Evolutionary conservation across 768 basidiomycete genomes (phyloP), one percentile per base, ranked within the genome.

Genomic region (Ramaria rubella): DNA sequence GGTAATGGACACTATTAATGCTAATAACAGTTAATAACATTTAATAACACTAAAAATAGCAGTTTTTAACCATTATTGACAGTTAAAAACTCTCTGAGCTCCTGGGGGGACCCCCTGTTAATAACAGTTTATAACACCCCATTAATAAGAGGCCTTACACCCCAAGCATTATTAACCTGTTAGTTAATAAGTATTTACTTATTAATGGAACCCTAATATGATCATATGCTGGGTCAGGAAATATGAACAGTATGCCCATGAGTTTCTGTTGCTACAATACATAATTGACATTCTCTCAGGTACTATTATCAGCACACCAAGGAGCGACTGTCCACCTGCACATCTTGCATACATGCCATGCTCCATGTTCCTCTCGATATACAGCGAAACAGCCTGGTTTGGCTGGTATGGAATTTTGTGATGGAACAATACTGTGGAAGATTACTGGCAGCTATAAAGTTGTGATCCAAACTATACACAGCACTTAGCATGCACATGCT

Each of bases 401-500:
- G 49, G 49, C 5, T 50, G 11, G 5, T 23, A n/a, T 50, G 49
- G 74, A 63, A 68, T 1, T 74, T 73, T 52, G 62, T 59, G 23
- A 67, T 73, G 62, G 73, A 75, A 53, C 50, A 67, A 0, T 70
- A 63, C 33, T 73, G 71, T 61, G 70, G 72, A 0, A 52, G 43
- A 6, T 60, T 74, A 9, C 61, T 67, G 38, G 30, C 45, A 0
- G 61, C 49, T 5, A 45, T 74, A 15, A 57, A 57, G 19, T 67
- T 63, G 1, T 52, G 58, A 17, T 17, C 27, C 8, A 57, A 63
- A 34, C 73, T 71, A 17, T 73, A 63, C 62, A 61, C 62, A 1
- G 64, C 65, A 36, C 55, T 73, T 12, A 64, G 62, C 52, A 65
- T 65, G 23, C 57, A 60, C 1, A 33, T 67, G 7, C 26, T 68